Percentiles rank a stretch among this genome's conserved stretches.
phyloP scores from a whole-genome alignment of 2,329 filamentous ascomycete genomes.

The Saccharata proteae region DNA sequence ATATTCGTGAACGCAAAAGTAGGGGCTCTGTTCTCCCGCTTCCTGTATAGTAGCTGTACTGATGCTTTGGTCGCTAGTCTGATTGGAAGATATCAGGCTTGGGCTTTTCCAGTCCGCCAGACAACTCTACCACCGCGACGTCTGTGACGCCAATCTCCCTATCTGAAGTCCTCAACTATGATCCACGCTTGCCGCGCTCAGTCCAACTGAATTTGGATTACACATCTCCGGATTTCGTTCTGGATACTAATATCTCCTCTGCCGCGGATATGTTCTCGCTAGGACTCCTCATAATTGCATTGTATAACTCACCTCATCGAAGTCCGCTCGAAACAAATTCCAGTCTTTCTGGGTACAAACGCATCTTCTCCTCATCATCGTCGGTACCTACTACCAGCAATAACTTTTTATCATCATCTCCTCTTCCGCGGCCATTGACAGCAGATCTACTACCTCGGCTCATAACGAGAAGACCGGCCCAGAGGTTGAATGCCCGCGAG shows the following conservation, averaged over 20 bases:
- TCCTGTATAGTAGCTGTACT: slow-evolving; percentile 5
- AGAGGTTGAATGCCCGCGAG: slow-evolving; percentile 75
- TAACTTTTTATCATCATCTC: slow-evolving; percentile 68
- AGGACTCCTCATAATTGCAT: slow-evolving; percentile 72
- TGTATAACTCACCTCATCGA: slow-evolving; percentile 88
- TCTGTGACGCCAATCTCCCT: slow-evolving; percentile 71
- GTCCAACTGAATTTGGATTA: slow-evolving; percentile 91
- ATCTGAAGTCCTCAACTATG: slow-evolving; percentile 72
- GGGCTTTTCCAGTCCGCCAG: slow-evolving; percentile 72
- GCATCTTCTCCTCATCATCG: slow-evolving; percentile 66
- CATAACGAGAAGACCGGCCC: slow-evolving; percentile 76
- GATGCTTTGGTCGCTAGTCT: slow-evolving; percentile 41
- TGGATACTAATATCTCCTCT: slow-evolving; percentile 77
- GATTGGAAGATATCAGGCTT: slow-evolving; percentile 99
- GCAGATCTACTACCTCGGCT: slow-evolving; percentile 68
- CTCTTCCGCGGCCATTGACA: slow-evolving; percentile 67
- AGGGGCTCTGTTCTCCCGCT: slow-evolving; percentile 19
- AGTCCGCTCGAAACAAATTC: slow-evolving; percentile 77
- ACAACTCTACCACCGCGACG: slow-evolving; percentile 60
- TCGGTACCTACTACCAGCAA: slow-evolving; percentile 69
- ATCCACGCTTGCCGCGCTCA: slow-evolving; percentile 65
- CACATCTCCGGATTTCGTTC: slow-evolving; percentile 83
- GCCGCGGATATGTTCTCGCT: slow-evolving; percentile 90
- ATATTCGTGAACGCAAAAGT: slow-evolving; percentile 90
- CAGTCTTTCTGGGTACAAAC: slow-evolving; percentile 74